Evolutionary conservation across 306 rosid genomes (phyloP).

Genomic region (Lathyrus tuberosus): DNA sequence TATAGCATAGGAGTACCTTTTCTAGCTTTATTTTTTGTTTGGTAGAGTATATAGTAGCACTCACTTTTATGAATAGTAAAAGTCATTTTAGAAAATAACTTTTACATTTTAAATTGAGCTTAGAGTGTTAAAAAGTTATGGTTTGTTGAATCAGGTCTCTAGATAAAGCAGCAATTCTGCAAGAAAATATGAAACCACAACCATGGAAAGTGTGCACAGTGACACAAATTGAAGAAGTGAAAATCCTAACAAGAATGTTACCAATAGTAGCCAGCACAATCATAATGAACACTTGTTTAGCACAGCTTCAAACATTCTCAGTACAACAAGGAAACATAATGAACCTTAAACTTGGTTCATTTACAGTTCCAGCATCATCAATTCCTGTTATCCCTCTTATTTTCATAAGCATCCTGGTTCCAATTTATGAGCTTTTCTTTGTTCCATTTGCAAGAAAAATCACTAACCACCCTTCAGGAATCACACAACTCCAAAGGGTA

Average conservation of each 20-base stretch:
- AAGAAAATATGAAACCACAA: constrained; percentile 43
- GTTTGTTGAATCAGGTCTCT: constrained; percentile 54
- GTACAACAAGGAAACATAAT: constrained; percentile 70
- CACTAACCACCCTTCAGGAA: constrained; percentile 75
- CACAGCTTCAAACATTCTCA: constrained; percentile 91
- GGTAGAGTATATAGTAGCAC: constrained; percentile 4
- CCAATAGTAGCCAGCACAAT: constrained; percentile 81
- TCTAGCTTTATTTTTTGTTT: constrained; percentile 22
- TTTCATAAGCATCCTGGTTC: constrained; percentile 66
- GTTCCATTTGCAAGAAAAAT: constrained; percentile 77
- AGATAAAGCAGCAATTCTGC: constrained; percentile 73
- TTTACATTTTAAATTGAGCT: neutral
- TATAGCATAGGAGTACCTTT: constrained; percentile 9
- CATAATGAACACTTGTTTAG: constrained; percentile 84
- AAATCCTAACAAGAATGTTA: constrained; percentile 74
- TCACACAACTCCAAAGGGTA: constrained; percentile 81
- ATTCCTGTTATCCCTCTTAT: constrained; percentile 74
- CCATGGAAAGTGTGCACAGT: constrained; percentile 79
- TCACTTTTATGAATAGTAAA: constrained; percentile 1
- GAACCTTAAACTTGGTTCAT: constrained; percentile 59
- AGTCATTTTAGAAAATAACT: neutral
- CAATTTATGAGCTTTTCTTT: constrained; percentile 68
- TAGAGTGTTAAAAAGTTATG: neutral
- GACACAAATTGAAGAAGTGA: constrained; percentile 89
- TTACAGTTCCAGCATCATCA: constrained; percentile 71